Evolutionary conservation across 768 basidiomycete species (phyloP).

Genomic region (Mycena venus): DNA sequence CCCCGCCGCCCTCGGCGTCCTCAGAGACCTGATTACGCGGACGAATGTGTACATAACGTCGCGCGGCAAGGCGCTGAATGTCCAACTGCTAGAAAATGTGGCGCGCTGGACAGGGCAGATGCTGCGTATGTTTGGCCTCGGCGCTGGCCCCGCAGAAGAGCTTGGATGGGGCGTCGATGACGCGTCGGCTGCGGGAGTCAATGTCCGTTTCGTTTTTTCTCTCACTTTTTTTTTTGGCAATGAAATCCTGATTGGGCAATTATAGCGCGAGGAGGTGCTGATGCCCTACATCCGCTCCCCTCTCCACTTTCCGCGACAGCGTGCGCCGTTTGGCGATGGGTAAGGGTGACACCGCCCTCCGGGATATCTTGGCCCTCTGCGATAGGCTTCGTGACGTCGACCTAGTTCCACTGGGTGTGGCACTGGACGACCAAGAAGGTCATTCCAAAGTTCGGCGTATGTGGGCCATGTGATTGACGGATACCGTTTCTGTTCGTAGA

Average conservation of each 20-base stretch:
- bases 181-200: slow-evolving; percentile 56
- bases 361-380: slow-evolving; percentile 87
- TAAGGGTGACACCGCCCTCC: slow-evolving; percentile 72
- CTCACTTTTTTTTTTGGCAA: slow-evolving; percentile 11
- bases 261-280: slow-evolving; percentile 84
- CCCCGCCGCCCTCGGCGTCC: slow-evolving; percentile 79
- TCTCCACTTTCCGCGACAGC: slow-evolving; percentile 93
- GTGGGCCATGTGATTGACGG: slow-evolving; percentile 16
- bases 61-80: slow-evolving; percentile 69
- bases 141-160: slow-evolving; percentile 72
- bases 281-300: slow-evolving; percentile 89
- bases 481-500: slow-evolving; percentile 73
- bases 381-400: slow-evolving; percentile 93
- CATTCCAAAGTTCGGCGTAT: not conserved
- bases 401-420: slow-evolving; percentile 93
- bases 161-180: slow-evolving; percentile 90
- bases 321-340: slow-evolving; percentile 87
- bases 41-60: slow-evolving; percentile 91
- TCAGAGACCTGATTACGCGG: slow-evolving; percentile 86
- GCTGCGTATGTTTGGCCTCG: slow-evolving; percentile 85
- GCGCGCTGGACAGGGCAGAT: slow-evolving; percentile 80
- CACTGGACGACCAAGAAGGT: slow-evolving; percentile 97
- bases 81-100: slow-evolving; percentile 72
- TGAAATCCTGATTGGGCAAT: slow-evolving; percentile 1
- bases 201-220: slow-evolving; percentile 56